Evolutionary conservation across 805 yeast species (phyloP), one percentile per base, ranked within the genome.

Genomic region (Ogataea neopini): DNA sequence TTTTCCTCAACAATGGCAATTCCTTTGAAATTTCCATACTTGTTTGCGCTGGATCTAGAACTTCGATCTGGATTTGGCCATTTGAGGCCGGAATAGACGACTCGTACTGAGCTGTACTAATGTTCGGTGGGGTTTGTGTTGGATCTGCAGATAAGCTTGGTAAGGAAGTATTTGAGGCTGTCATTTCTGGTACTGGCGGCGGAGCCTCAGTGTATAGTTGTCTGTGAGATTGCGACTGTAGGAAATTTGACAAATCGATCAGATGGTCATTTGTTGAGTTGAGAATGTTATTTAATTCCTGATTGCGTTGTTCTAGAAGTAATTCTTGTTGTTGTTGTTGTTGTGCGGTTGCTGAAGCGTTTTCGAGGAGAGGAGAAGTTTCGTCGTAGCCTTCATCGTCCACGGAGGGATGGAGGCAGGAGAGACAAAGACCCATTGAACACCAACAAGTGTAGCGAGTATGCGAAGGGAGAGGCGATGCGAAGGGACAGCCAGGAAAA

Each of bases 381-480:
- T 64, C 69, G 26, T 58, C 63, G 26, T 49, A 50, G n/a, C 54
- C 56, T 17, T 57, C 62, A 35, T 60, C 59, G 26, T 50, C 58
- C 13, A 40, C 23, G 2, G 48, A 20, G 4, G 57, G 51, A 26
- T 59, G 45, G 23, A 68, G 36, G 46, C 72, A 68, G 3, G 71
- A 67, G 4, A 67, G 52, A 43, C 70, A 66, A 15, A 56, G 26
- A 15, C 72, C 72, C 72, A 68, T 68, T n/a, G n/a, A n/a, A n/a
- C n/a, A n/a, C n/a, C n/a, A n/a, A n/a, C n/a, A n/a, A n/a, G n/a
- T n/a, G n/a, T n/a, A n/a, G n/a, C n/a, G n/a, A n/a, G n/a, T n/a
- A n/a, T n/a, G n/a, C n/a, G n/a, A n/a, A n/a, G n/a, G n/a, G n/a
- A n/a, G n/a, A n/a, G n/a, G n/a, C n/a, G n/a, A n/a, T n/a, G n/a